Percentiles rank a stretch among this genome's conserved stretches.
phyloP scores from a whole-genome alignment of 2,329 filamentous ascomycete genomes.

The Cordyceps cateniannulata region DNA sequence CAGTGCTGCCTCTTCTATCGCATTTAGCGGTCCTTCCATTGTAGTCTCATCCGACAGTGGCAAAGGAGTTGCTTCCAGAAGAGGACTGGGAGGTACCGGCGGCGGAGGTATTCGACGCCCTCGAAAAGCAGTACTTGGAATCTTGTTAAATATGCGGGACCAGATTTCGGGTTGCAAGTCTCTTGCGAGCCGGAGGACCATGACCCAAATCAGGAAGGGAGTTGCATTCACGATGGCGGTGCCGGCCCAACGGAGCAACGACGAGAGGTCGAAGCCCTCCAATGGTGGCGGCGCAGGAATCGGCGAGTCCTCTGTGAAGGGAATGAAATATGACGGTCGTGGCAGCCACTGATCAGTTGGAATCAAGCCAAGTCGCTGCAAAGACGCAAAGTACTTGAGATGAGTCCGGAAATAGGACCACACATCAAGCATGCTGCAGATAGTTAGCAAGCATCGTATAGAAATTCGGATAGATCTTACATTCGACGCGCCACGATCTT shows the following conservation, averaged over 20 bases:
- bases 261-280: constrained; percentile 29
- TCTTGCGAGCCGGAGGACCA: constrained; percentile 33
- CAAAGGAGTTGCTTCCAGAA: constrained; percentile 12
- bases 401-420: constrained; percentile 42
- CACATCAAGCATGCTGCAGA: constrained; percentile 23
- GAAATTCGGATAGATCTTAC: constrained; percentile 18
- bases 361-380: constrained; percentile 46
- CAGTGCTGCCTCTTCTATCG: constrained; percentile 17
- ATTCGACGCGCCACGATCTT: constrained; percentile 20
- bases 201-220: constrained; percentile 42
- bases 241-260: constrained; percentile 38
- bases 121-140: constrained; percentile 34
- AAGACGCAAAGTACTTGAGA: constrained; percentile 44
- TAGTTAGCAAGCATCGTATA: not conserved
- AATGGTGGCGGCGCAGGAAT: constrained; percentile 40
- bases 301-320: constrained; percentile 46
- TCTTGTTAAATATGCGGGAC: constrained; percentile 29
- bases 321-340: constrained; percentile 43
- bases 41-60: constrained; percentile 15
- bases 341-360: constrained; percentile 37
- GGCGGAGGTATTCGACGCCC: constrained; percentile 19
- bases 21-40: constrained; percentile 14
- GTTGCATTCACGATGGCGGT: constrained; percentile 34
- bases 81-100: constrained; percentile 17
- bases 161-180: constrained; percentile 31